Evolutionary conservation across 1,284 basidiomycete genomes (phyloP).

Genomic region (Sphagnurus paluster): DNA sequence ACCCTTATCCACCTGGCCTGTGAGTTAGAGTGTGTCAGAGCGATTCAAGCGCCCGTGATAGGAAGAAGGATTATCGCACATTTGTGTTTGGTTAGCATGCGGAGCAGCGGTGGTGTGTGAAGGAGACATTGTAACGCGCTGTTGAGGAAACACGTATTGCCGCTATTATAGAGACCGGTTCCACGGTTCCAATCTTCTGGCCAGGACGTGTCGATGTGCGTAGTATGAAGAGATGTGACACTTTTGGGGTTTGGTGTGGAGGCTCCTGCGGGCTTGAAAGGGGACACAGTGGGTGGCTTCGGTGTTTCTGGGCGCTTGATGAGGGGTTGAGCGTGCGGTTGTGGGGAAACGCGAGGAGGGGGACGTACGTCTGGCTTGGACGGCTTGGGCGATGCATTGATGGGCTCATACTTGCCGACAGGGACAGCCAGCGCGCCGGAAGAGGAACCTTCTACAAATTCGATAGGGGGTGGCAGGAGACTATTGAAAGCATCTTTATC

Average conservation of each 20-base stretch:
- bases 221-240: conserved; percentile 43
- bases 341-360: conserved; percentile 7
- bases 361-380: conserved; percentile 42
- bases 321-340: not conserved
- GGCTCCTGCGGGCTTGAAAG: conserved; percentile 16
- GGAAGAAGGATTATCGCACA: conserved; percentile 41
- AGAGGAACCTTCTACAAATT: conserved; percentile 80
- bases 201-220: conserved; percentile 60
- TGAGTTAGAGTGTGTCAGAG: conserved; percentile 18
- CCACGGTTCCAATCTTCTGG: conserved; percentile 49
- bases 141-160: conserved; percentile 98
- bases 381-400: conserved; percentile 59
- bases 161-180: conserved; percentile 83
- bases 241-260: conserved; percentile 28
- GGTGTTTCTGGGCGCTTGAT: conserved; percentile 20
- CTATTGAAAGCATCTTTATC: conserved; percentile 74
- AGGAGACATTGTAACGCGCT: conserved; percentile 92
- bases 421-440: conserved; percentile 66
- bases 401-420: conserved; percentile 76
- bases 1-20: conserved; percentile 54
- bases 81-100: conserved; percentile 62
- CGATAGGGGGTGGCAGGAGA: conserved; percentile 70
- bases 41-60: conserved; percentile 1
- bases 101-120: conserved; percentile 90
- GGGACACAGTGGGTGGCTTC: conserved; percentile 16